These are phyloP conservation scores for Linaria vulgaris DNA, from an alignment of 257 asterid species.

Conservation along the genomic window DNA sequence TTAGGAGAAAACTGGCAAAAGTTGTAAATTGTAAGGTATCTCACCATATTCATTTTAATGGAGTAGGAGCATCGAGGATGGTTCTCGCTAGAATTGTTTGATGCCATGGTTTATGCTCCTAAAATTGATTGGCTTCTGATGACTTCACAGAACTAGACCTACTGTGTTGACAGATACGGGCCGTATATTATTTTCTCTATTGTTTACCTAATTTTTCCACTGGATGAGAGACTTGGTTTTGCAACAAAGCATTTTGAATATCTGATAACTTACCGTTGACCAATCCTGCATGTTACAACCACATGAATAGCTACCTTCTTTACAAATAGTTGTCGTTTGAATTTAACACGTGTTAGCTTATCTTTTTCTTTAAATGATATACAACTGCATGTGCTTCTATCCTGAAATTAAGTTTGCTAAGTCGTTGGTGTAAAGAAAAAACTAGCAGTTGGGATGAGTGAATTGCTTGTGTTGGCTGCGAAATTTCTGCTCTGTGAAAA, in stretches of 20 bases:
- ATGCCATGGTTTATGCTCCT: constrained; percentile 73
- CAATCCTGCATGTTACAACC: constrained; percentile 14
- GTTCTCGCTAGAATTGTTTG: constrained; percentile 57
- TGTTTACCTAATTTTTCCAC: constrained; percentile 3
- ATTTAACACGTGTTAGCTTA: constrained; percentile 8
- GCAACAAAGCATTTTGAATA: constrained; percentile 13
- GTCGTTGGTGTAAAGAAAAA: constrained; percentile 10
- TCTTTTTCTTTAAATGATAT: constrained; percentile 4
- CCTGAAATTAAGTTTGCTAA: neutral
- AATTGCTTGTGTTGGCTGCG: neutral
- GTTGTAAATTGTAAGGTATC: neutral
- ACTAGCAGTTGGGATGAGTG: constrained; percentile 3
- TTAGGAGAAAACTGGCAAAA: constrained; percentile 10
- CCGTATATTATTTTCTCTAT: constrained; percentile 38
- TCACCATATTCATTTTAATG: constrained; percentile 26
- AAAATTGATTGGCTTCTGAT: constrained; percentile 91
- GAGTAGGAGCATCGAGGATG: constrained; percentile 55
- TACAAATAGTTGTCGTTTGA: constrained; percentile 3
- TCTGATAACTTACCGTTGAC: neutral
- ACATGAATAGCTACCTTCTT: constrained; percentile 12
- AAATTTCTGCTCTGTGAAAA: constrained; percentile 5
- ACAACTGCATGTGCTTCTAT: constrained; percentile 6
- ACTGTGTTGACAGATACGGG: constrained; percentile 99
- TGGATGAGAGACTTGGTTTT: constrained; percentile 14
- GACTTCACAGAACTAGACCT: constrained; percentile 76